Evolutionary conservation across 2,329 filamentous ascomycete genomes (phyloP).

Genomic region (Thelonectria blattea): DNA sequence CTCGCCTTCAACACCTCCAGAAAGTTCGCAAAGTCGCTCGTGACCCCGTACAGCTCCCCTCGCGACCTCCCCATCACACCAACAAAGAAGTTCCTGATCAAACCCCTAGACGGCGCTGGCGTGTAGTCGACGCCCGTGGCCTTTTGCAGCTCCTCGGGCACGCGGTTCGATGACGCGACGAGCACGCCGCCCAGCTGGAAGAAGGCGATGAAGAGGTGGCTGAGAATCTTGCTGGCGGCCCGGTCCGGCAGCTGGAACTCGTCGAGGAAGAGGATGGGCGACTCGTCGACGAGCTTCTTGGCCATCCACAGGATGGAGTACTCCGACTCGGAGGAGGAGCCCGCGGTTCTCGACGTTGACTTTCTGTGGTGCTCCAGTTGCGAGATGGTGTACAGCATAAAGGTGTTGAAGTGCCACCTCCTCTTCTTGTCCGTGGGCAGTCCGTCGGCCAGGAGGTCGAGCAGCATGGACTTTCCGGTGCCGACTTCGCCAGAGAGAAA

Average conservation of each 20-base stretch:
- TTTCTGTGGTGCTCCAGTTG: constrained; percentile 71
- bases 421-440: constrained; percentile 75
- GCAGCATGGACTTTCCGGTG: constrained; percentile 84
- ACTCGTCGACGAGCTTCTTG: constrained; percentile 75
- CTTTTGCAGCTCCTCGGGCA: constrained; percentile 81
- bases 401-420: constrained; percentile 84
- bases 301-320: constrained; percentile 77
- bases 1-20: constrained; percentile 77
- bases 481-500: constrained; percentile 84
- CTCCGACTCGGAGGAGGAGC: constrained; percentile 49
- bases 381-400: constrained; percentile 80
- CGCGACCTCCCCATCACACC: constrained; percentile 39
- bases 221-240: constrained; percentile 78
- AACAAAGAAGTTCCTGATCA: constrained; percentile 57
- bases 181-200: constrained; percentile 84
- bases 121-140: constrained; percentile 74
- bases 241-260: constrained; percentile 85
- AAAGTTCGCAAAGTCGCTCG: constrained; percentile 78
- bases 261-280: constrained; percentile 79
- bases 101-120: constrained; percentile 58
- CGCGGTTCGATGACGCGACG: constrained; percentile 80
- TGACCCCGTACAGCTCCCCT: constrained; percentile 58
- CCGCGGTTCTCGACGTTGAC: constrained; percentile 29
- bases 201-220: constrained; percentile 78
- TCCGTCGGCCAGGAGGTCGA: constrained; percentile 80